Evolutionary conservation across 225 moss, liverwort and hornwort genomes (phyloP).

Genomic region (Sphagnum tenellum): DNA sequence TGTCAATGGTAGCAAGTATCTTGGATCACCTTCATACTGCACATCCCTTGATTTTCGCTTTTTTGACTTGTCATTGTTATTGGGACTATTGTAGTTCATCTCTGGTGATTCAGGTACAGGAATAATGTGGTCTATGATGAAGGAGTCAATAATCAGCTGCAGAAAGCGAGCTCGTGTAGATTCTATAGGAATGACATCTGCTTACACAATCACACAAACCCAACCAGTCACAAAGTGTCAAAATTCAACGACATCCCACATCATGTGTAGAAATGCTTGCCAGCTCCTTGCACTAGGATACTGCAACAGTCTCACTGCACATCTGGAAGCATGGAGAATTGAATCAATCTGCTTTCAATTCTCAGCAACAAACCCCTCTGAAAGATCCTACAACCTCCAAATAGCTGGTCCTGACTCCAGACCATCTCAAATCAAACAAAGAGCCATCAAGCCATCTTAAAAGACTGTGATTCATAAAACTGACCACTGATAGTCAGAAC

Average conservation of each 20-base stretch:
- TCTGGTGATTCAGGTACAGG: constrained; percentile 73
- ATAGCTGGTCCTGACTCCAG: no score
- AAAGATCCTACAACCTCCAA: no score
- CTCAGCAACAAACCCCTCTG: no score
- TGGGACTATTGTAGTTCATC: constrained; percentile 71
- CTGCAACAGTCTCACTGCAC: no score
- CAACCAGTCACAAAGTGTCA: no score
- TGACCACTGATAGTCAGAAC: constrained; percentile 65
- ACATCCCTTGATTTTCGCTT: constrained; percentile 82
- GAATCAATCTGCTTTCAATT: no score
- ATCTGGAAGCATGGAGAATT: no score
- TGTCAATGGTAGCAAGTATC: constrained; percentile 85
- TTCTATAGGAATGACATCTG: constrained; percentile 93
- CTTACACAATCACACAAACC: not conserved
- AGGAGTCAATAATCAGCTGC: constrained; percentile 90
- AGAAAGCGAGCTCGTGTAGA: constrained; percentile 88
- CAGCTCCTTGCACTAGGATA: no score
- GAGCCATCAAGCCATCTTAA: no score
- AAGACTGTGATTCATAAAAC: not conserved
- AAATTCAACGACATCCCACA: no score
- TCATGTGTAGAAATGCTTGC: no score
- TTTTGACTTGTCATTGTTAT: constrained; percentile 85
- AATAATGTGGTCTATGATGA: constrained; percentile 71
- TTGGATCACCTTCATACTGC: constrained; percentile 89
- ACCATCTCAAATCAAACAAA: no score